A percentile compares a stretch with the other conserved stretches of the same genome.
Conservation (phyloP, 2,329 filamentous ascomycete genomes). For the Coniochaeta sp. region DNA sequence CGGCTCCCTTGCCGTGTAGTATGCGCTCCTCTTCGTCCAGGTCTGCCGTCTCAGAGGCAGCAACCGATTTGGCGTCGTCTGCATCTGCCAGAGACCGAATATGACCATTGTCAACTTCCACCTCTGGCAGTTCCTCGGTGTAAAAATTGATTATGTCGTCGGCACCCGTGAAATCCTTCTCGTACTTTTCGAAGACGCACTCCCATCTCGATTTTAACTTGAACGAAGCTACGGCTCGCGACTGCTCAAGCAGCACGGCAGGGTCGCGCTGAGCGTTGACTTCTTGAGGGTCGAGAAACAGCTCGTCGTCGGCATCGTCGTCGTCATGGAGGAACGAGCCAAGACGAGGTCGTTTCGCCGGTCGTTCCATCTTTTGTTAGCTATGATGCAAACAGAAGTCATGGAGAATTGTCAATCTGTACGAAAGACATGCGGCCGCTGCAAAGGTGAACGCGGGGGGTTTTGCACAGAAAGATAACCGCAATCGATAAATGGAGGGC, state of each 20-base stretch:
- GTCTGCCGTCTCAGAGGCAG: slow-evolving; percentile 9
- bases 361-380: slow-evolving; percentile 42
- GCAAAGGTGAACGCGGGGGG: neutral
- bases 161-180: slow-evolving; percentile 70
- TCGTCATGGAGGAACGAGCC: slow-evolving; percentile 29
- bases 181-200: slow-evolving; percentile 83
- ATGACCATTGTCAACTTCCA: slow-evolving; percentile 91
- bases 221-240: slow-evolving; percentile 58
- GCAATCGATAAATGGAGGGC: neutral
- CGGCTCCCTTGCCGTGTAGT: slow-evolving; percentile 6
- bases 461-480: too few relatives aligned
- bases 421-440: too few relatives aligned
- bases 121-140: slow-evolving; percentile 51
- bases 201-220: slow-evolving; percentile 81
- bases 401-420: neutral
- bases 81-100: slow-evolving; percentile 36
- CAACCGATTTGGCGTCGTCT: slow-evolving; percentile 7
- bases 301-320: slow-evolving; percentile 34
- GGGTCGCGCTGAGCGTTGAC: slow-evolving; percentile 41
- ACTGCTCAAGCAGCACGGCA: slow-evolving; percentile 50
- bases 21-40: slow-evolving; percentile 20
- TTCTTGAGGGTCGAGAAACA: slow-evolving; percentile 38
- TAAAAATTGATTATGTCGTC: slow-evolving; percentile 85
- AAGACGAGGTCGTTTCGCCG: slow-evolving; percentile 53
- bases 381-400: neutral